Base-by-base conservation (phyloP, 2,329 filamentous ascomycete species). In the Aspergillus aculeatinus region DNA sequence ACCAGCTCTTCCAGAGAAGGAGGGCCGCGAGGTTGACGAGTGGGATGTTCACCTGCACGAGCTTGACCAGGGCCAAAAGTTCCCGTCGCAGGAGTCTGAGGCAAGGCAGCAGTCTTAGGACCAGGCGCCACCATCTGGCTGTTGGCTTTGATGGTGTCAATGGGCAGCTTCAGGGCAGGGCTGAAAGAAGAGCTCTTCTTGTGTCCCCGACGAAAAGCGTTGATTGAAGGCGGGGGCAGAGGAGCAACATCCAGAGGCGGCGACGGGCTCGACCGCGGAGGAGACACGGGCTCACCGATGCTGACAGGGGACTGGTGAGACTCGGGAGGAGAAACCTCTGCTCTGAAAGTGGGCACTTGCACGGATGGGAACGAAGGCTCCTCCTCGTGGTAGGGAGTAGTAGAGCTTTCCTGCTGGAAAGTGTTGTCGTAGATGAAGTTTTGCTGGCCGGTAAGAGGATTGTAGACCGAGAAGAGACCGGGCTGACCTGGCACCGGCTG, bases 31-130 rank as follows among this genome's bases (percentile, higher is more conserved):
- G 95, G 95, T 78, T 99, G 95, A 60, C 95, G 92, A 55, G 91
- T 80, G 9, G 95, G 95, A 74, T 99, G 95, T 79, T 98, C 95
- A 67, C 95, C 95, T 71, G 92, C 92, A 73, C 95, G 92, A 60
- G 84, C 91, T 75, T 97, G 93, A 57, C 95, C 95, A 59, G 95
- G 95, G 51, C 92, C 95, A 72, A 98, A 98, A 6, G 88, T 89
- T 63, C 92, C 92, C 42, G 88, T 92, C 76, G 89, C 79, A 1
- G 92, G 92, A 6, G 92, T 94, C 42, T 87, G 81, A 5, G 94
- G 92, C 74, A 96, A 90, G 42, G 86, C 86, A 48, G 90, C 86
- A 42, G 91, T 90, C 81, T 92, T 95, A 59, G 91, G 91, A 0
- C 85, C 90, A 44, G 86, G 81, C 51, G 60, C 29, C 27, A 85